Percentiles rank a stretch among this genome's conserved stretches.
These are phyloP conservation scores for Apocynum venetum DNA, from an alignment of 257 asterid genomes.

Conservation along the genomic window DNA sequence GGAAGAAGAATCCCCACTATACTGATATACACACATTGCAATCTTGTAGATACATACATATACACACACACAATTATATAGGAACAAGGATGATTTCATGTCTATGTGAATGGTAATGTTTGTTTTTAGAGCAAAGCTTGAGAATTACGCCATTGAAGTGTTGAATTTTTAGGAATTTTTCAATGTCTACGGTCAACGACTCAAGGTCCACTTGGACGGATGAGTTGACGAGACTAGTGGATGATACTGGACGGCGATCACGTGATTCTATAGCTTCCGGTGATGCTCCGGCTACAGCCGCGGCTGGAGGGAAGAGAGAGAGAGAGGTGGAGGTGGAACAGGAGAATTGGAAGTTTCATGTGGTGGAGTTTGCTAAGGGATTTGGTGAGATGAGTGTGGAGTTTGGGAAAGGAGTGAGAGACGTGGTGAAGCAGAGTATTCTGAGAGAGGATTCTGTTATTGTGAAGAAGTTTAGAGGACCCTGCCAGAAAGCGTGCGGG, in stretches of 20 bases:
- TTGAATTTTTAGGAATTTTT: slow-evolving; percentile 17
- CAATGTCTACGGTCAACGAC: slow-evolving; percentile 68
- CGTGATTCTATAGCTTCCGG: slow-evolving; percentile 22
- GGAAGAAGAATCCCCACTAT: neutral
- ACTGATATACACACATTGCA: neutral
- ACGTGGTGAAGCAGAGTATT: slow-evolving; percentile 78
- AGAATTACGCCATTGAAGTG: slow-evolving; percentile 27
- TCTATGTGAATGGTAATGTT: neutral
- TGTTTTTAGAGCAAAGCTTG: slow-evolving; percentile 16
- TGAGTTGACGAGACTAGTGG: slow-evolving; percentile 21
- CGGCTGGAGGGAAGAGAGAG: slow-evolving; percentile 6
- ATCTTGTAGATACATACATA: neutral
- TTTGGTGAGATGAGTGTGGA: slow-evolving; percentile 91
- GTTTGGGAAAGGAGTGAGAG: slow-evolving; percentile 91
- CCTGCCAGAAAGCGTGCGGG: slow-evolving; percentile 38
- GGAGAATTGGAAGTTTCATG: slow-evolving; percentile 63
- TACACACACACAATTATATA: neutral
- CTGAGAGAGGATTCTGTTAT: slow-evolving; percentile 77
- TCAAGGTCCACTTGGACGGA: slow-evolving; percentile 38
- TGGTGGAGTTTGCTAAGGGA: slow-evolving; percentile 82
- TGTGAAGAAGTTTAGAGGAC: slow-evolving; percentile 63
- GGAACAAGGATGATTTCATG: neutral
- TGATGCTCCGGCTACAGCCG: neutral
- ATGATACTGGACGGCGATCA: slow-evolving; percentile 21
- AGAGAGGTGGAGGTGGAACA: slow-evolving; percentile 15